Evolutionary conservation across 31 red algal species (phyloP).

Genomic region (Pterothamnion heteromorphum): DNA sequence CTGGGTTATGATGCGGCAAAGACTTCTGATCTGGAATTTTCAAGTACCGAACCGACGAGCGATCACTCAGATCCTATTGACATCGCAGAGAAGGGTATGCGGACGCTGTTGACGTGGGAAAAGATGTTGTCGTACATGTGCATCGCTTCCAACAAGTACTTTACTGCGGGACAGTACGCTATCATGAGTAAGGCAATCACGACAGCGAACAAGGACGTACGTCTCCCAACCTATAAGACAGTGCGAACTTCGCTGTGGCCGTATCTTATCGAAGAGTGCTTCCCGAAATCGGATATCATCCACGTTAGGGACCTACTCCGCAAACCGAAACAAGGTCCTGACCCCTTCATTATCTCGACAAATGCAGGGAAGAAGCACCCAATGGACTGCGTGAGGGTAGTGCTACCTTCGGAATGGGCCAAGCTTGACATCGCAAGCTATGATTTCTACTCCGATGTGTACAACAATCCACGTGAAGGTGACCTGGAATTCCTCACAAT

Average conservation of each 20-base stretch:
- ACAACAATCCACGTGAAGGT: neutral
- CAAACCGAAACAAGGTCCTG: neutral
- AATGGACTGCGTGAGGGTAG: neutral
- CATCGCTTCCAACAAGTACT: constrained; percentile 1
- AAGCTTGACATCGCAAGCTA: neutral
- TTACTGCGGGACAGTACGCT: neutral
- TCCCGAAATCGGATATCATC: neutral
- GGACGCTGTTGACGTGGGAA: neutral
- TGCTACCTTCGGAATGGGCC: neutral
- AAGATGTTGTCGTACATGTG: neutral
- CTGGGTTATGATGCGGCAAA: neutral
- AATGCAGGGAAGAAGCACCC: neutral
- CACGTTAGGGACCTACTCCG: neutral
- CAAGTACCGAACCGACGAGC: neutral
- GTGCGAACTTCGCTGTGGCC: neutral
- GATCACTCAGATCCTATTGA: neutral
- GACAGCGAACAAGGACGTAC: neutral
- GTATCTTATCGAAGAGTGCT: neutral
- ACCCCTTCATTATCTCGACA: neutral
- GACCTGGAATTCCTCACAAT: neutral
- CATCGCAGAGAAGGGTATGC: neutral
- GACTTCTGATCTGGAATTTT: neutral
- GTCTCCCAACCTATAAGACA: neutral
- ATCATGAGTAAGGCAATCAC: neutral
- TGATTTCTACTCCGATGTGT: too few relatives aligned